phyloP scores from a whole-genome alignment of 768 basidiomycete species.

The Tulasnella calospora region DNA sequence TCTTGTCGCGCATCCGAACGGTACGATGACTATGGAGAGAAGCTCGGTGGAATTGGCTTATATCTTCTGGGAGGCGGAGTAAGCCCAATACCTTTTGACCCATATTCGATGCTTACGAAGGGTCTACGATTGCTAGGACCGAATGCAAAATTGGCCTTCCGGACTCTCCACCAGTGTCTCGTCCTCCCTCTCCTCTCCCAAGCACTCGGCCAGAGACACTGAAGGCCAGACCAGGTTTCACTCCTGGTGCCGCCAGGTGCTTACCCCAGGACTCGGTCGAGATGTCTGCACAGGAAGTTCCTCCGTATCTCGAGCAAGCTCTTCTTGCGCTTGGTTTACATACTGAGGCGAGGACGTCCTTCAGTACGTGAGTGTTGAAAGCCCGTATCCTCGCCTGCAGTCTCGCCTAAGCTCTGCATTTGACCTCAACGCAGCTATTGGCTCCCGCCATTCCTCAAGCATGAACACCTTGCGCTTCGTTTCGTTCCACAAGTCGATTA shows the following conservation, averaged over 20 bases:
- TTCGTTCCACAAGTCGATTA: constrained; percentile 46
- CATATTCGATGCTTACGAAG: neutral
- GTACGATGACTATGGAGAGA: constrained; percentile 30
- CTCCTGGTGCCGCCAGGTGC: neutral
- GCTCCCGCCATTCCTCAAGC: constrained; percentile 43
- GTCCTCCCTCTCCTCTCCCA: neutral
- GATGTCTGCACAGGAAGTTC: neutral
- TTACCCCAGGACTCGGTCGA: neutral
- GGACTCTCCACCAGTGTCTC: neutral
- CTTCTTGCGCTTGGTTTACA: neutral
- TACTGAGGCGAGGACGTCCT: neutral
- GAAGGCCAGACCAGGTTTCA: neutral
- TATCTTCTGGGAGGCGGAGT: constrained; percentile 6
- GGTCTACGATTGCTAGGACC: neutral
- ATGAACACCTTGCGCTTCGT: constrained; percentile 43
- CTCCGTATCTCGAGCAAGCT: neutral
- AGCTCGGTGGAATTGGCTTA: neutral
- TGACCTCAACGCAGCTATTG: constrained; percentile 38
- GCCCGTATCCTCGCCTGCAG: too few relatives aligned
- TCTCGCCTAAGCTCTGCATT: neutral
- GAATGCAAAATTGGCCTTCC: neutral
- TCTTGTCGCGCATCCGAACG: neutral
- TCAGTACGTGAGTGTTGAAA: neutral
- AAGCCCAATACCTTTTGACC: neutral
- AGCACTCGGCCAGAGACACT: neutral